Percentiles rank a stretch among this genome's conserved stretches.
Conservation (phyloP, 2,329 filamentous ascomycete species). For the Penicillium sp. region DNA sequence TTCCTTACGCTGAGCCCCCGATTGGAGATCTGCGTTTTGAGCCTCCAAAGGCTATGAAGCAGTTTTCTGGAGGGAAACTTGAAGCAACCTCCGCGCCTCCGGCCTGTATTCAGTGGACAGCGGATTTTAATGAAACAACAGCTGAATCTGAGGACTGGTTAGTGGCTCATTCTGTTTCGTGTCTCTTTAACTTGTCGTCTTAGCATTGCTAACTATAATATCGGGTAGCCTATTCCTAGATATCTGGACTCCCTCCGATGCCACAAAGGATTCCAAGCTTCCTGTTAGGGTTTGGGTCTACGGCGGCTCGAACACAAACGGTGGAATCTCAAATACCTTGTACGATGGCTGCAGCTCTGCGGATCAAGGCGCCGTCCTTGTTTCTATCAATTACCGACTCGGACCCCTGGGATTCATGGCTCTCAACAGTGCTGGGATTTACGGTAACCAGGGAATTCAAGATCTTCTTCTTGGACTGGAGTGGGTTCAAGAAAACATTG, state of each 20-base stretch:
- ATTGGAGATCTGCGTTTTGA: slow-evolving; percentile 26
- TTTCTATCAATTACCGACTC: slow-evolving; percentile 32
- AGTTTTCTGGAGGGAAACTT: slow-evolving; percentile 17
- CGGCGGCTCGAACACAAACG: slow-evolving; percentile 21
- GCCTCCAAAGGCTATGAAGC: slow-evolving; percentile 18
- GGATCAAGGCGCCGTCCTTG: slow-evolving; percentile 10
- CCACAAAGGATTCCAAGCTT: slow-evolving; percentile 22
- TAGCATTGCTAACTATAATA: neutral
- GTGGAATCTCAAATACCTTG: slow-evolving; percentile 12
- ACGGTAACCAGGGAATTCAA: slow-evolving; percentile 26
- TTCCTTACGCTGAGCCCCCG: slow-evolving; percentile 27
- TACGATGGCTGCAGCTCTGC: slow-evolving; percentile 24
- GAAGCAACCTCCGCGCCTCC: slow-evolving; percentile 20
- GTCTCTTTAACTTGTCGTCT: too few relatives aligned
- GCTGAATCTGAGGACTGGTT: slow-evolving; percentile 27
- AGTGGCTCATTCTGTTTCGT: neutral
- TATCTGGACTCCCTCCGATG: slow-evolving; percentile 19
- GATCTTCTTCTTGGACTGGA: slow-evolving; percentile 24
- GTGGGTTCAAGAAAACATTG: slow-evolving; percentile 34
- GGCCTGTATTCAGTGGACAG: slow-evolving; percentile 23
- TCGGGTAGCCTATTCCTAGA: slow-evolving; percentile 23
- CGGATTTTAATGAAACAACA: slow-evolving; percentile 4
- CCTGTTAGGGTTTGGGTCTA: slow-evolving; percentile 34
- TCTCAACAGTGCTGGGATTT: slow-evolving; percentile 17
- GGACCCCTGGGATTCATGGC: slow-evolving; percentile 32